Base-by-base conservation (phyloP, 306 rosid species). In the Dryas octopetala region DNA sequence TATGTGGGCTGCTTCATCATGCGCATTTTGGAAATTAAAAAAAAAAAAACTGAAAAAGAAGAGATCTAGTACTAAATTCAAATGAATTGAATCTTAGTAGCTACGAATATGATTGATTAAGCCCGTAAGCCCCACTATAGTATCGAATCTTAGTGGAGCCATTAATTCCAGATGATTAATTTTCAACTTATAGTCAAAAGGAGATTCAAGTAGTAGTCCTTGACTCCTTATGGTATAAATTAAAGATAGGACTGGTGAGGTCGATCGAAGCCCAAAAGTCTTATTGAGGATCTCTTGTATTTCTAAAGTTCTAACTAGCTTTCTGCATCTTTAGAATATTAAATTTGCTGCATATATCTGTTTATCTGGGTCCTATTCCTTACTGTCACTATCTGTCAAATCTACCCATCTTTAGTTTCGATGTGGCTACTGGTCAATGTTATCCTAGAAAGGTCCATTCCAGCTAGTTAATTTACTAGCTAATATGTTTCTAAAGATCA, bases 91-190 rank as follows among this genome's bases (percentile, higher is more conserved):
- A 43, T 16, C 49, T 1, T 15, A 41, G 23, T 63, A 16, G 7
- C 13, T 0, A 59, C 41, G 16, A 59, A 4, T 6, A 45, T 28
- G 3, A 4, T 9, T 19, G 6, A 6, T 43, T 11, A 44, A 44
- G 16, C 54, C 66, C 75, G 23, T 23, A 23, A 23, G 23, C 55
- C 26, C 55, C 23, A 41, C 48, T 7, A 45, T 45, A 4, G 7
- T 4, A 71, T 57, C 66, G 41, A 45, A 70, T 70, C 75, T 23
- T 12, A 55, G 12, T 12, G 62, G 53, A 57, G 74, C 23, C 23
- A 7, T 57, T 11, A 15, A 41, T 14, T 43, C 14, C 10, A 17
- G 54, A 44, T 57, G 54, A 13, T 71, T 71, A 3, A 40, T 71
- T 17, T 52, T 55, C 52, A 54, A 15, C 64, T 55, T 54, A 41